Evolutionary conservation across 1,284 basidiomycete genomes (phyloP), one percentile per base, ranked within the genome.

Genomic region (Cryptococcus sp.): DNA sequence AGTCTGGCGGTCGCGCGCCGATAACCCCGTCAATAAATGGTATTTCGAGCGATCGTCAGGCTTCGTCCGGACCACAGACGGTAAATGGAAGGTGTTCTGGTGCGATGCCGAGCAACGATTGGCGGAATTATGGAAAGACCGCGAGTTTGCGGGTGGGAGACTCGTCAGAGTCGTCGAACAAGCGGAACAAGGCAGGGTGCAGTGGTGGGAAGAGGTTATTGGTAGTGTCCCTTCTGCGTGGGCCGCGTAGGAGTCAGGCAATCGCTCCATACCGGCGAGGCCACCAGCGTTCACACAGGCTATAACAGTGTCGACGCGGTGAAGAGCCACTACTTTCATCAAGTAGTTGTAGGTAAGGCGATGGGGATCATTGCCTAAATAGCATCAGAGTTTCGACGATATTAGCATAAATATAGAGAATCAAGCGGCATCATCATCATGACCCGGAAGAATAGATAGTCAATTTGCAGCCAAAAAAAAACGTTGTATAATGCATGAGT

Each of bases 11-110:
- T 90, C 87, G 70, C 85, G 96, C 55, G 84, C 87, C 11, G 85
- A 95, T 78, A 99, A 99, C 76, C 93, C 93, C 0, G 88, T 99
- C 55, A 99, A 99, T 80, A 95, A 94, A 78, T 99, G 96, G 96
- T 99, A 99, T 80, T 97, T 93, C 69, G 96, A 99, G 76, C 86
- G 96, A 39, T 90, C 88, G 72, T 91, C 89, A 47, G 96, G 96
- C 10, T 95, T 97, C 78, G 67, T 93, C 40, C 68, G 58, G 39
- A 69, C 67, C 39, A 54, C 59, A 55, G 75, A 66, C 51, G 88
- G 86, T 22, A 81, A 84, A 43, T 98, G 91, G 93, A 87, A 89
- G 57, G 80, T 99, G 69, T 99, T 99, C 80, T 99, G 96, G 96
- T 97, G 93, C 76, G 95, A 98, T 79, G 93, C 89, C 1, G 96